These are phyloP conservation scores for Paramyrothecium roridum DNA, from an alignment of 2,329 filamentous ascomycete genomes.

Conservation along the genomic window DNA sequence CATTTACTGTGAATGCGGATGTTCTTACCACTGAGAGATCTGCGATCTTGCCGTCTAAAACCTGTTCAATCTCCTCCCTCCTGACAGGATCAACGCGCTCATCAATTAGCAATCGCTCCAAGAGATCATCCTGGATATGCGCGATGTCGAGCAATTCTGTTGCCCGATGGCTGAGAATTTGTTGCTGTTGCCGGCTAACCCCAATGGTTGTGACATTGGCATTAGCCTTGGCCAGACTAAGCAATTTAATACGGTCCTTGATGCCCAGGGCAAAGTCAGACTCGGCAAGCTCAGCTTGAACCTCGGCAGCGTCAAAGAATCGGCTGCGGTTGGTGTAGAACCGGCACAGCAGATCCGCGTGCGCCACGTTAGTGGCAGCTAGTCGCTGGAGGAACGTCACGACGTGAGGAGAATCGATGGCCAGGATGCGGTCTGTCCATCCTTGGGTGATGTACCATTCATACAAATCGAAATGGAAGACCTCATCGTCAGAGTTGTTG, in stretches of 20 bases:
- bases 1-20: no score
- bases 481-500: conserved; percentile 81
- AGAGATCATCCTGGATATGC: conserved; percentile 88
- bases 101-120: conserved; percentile 75
- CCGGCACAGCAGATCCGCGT: conserved; percentile 88
- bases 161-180: conserved; percentile 80
- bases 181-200: conserved; percentile 75
- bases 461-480: conserved; percentile 95
- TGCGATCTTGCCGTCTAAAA: conserved; percentile 76
- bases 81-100: conserved; percentile 62
- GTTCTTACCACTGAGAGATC: conserved; percentile 69
- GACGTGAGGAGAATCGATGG: conserved; percentile 81
- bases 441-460: conserved; percentile 92
- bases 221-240: conserved; percentile 88
- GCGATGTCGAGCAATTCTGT: conserved; percentile 86
- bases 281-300: conserved; percentile 79
- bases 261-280: conserved; percentile 79
- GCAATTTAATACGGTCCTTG: conserved; percentile 81
- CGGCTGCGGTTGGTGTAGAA: conserved; percentile 84
- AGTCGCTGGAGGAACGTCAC: conserved; percentile 80
- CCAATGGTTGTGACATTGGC: conserved; percentile 79
- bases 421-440: conserved; percentile 81
- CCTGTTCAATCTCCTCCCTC: conserved; percentile 59
- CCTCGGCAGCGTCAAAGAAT: conserved; percentile 83
- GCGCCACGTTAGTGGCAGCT: conserved; percentile 66